These are phyloP conservation scores for Tetrapisispora pingtungensis DNA, from an alignment of 805 yeast genomes.

Conservation along the genomic window DNA sequence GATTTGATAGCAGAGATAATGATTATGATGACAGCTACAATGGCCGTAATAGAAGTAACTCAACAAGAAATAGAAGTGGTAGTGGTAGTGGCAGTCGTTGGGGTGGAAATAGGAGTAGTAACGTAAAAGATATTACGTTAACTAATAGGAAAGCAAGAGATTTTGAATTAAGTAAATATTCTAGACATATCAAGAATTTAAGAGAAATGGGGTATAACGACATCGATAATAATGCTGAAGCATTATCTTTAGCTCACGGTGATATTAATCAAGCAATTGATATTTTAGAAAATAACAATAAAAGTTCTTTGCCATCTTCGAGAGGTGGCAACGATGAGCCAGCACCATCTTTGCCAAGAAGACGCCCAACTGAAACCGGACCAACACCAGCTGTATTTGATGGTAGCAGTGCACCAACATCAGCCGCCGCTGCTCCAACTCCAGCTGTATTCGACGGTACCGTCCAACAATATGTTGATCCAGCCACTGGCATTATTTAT, in stretches of 20 bases:
- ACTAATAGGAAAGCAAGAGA: constrained; percentile 44
- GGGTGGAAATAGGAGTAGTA: neutral
- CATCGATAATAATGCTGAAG: constrained; percentile 51
- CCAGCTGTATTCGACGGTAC: constrained; percentile 25
- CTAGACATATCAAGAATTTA: constrained; percentile 38
- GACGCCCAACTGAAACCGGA: constrained; percentile 28
- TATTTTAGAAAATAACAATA: constrained; percentile 35
- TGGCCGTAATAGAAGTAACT: neutral
- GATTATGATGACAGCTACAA: neutral
- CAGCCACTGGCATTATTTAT: constrained; percentile 58
- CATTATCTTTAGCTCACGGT: constrained; percentile 50
- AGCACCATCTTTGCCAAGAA: constrained; percentile 32
- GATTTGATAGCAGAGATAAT: neutral
- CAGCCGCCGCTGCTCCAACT: constrained; percentile 15
- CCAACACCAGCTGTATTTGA: constrained; percentile 31
- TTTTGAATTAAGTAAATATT: constrained; percentile 41
- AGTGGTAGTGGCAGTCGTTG: neutral
- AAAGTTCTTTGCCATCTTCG: constrained; percentile 3
- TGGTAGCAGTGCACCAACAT: constrained; percentile 14
- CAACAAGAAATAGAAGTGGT: neutral
- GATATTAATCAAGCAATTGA: constrained; percentile 50
- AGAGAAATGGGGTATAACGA: constrained; percentile 49
- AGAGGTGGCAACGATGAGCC: neutral
- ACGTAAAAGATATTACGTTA: constrained; percentile 16
- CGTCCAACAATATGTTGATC: constrained; percentile 61